Base-by-base conservation (phyloP, 257 asterid species). In the Lavandula angustifolia region DNA sequence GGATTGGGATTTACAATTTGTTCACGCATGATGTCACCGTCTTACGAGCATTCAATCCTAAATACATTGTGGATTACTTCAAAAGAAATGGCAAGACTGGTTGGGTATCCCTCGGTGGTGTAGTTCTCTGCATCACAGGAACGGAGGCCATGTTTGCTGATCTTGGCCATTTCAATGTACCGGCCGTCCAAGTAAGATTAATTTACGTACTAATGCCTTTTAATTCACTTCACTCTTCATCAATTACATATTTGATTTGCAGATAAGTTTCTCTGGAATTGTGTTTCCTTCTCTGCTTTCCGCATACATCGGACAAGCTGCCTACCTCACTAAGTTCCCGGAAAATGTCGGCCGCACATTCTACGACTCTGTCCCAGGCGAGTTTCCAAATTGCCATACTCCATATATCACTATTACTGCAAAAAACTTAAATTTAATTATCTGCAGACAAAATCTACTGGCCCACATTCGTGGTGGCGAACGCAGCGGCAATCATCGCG, bases 111-210 rank as follows among this genome's bases (percentile, higher is more conserved):
- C 76, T 89, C 0, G 95, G 96, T 0, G 96, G 95, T 0, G 79
- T 83, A 2, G 85, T 89, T 47, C 86, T 86, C 16, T 76, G 85
- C 80, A 80, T 84, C 72, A 87, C 95, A 17, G 96, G 96, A 43
- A 66, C 95, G 0, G 96, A 88, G 64, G 96, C 96, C 69, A 86
- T 88, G 92, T 88, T 88, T 64, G 96, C 95, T 5, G 96, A 88
- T 75, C 76, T 88, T 18, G 95, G 96, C 18, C 95, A 88, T 70
- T 88, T 88, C 51, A 85, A 63, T 27, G 82, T 85, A 6, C 83
- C 62, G 0, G 86, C 94, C 0, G 56, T 87, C n/a, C 94, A 87
- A 81, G 91, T 87, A 74, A 62, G 78, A 34, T 37, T 5, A n/a
- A n/a, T n/a, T n/a, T n/a, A n/a, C n/a, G n/a, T 50, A 16, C 1